Base-by-base conservation (phyloP, 2,329 filamentous ascomycete species). In the Whalleya microplaca region DNA sequence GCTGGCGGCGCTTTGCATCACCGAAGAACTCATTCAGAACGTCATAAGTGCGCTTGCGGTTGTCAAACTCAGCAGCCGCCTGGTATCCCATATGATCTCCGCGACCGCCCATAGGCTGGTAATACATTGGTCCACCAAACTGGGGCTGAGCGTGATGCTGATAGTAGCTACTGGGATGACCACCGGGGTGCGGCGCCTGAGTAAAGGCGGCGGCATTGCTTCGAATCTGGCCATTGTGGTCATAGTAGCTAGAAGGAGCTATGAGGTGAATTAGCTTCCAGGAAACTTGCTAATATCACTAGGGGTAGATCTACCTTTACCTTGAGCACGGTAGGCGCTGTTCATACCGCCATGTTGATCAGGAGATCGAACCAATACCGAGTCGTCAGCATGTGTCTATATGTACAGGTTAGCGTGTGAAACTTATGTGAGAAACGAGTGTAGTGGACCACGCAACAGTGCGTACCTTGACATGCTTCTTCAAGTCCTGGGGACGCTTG, bases 401-500 rank as follows among this genome's bases (percentile, higher is more conserved):
- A 29, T 20, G 37, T 42, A 21, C 45, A 45, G 45, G 27, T 59
- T 48, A 50, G 43, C 20, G 44, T 19, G 20, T 47, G 41, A 32
- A 21, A 18, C 4, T 9, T 9, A 27, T 27, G 23, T 27, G 14
- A 46, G 7, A 23, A 21, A 6, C 9, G 23, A 23, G 32, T 18
- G 16, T 16, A 12, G 21, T 14, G 14, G 23, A 48, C n/a, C n/a
- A n/a, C 40, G 12, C 2, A 23, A 41, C 32, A 58, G 44, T 53
- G 51, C 73, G 62, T 73, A 84, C 82, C 80, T 98, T 99, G 76
- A 98, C 92, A 74, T 99, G 95, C 81, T 99, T 99, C 86, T 99
- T 98, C 69, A 99, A 76, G 80, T 99, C 95, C 79, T 99, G 95
- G 2, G 95, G 95, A 32, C 95, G 90, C 85, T 99, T 99, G 84